Evolutionary conservation across 495 filamentous ascomycete genomes (phyloP), one percentile per base, ranked within the genome.

Genomic region (Aspergillus wentii): DNA sequence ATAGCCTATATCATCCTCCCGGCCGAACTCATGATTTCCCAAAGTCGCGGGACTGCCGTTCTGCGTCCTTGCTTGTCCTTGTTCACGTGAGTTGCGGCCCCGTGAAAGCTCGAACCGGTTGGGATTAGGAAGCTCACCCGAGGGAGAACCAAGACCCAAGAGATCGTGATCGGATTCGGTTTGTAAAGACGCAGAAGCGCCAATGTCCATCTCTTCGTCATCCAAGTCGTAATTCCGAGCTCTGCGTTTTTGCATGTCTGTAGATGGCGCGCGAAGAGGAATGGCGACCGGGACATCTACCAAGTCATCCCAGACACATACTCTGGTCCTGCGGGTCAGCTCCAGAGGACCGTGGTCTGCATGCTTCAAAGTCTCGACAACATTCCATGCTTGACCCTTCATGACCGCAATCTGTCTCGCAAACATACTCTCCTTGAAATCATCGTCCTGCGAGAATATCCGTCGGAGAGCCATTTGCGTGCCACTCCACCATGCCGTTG

Each of bases 351-450:
- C 92, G 48, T 96, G 91, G 58, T 95, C 94, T 1, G 75, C 72
- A 3, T 82, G 83, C 54, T 98, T 98, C 35, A 98, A 69, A 8
- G 91, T 95, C 66, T 98, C 92, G 7, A 98, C 89, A 2, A 98
- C 92, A 60, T 98, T 98, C 86, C 90, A 98, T 7, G 94, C 92
- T 52, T 98, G 92, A 4, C 92, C 92, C 66, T 98, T 98, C 86
- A 98, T 92, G 27, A 98, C 92, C 1, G 94, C 91, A 32, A 97
- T 95, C 52, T 98, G 92, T 36, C 85, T 75, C 13, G 87, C 88
- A 61, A 94, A 98, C 92, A 98, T 98, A 60, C 85, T 81, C 63
- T 98, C 92, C 51, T 97, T 86, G 58, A 98, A 98, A 61, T 97
- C 92, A 1, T 86, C 78, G 55, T 98, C 92, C 56, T 91, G 79